Evolutionary conservation across 1,284 basidiomycete species (phyloP).

Genomic region (Meira miltonrushii): DNA sequence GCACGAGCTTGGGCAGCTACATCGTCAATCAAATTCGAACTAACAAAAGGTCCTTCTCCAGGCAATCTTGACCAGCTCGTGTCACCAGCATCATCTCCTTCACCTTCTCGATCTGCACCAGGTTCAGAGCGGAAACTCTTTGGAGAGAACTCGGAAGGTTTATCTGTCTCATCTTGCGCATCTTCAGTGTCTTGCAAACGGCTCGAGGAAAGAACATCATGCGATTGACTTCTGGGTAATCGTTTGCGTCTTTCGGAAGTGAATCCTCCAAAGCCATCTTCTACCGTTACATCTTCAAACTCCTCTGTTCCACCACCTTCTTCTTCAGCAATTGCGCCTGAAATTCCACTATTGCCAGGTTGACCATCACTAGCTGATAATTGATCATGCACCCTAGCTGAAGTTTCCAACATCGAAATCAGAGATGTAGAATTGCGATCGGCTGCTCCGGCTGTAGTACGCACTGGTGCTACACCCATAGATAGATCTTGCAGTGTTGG

Average conservation of each 20-base stretch:
- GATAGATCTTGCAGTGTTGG: slow-evolving; percentile 32
- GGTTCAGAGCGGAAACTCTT: not conserved
- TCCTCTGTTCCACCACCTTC: not conserved
- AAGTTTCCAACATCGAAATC: slow-evolving; percentile 7
- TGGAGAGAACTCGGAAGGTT: not conserved
- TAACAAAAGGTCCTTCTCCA: not conserved
- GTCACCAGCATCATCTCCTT: not conserved
- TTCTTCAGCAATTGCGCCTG: slow-evolving; percentile 8
- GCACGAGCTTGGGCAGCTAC: slow-evolving; percentile 38
- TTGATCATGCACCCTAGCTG: not conserved
- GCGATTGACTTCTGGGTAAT: not conserved
- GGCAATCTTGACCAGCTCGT: not conserved
- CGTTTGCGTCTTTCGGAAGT: not conserved
- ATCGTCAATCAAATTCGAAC: slow-evolving; percentile 25
- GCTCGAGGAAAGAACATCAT: slow-evolving; percentile 6
- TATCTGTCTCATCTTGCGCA: not conserved
- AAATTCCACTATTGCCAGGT: not conserved
- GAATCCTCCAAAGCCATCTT: slow-evolving; percentile 8
- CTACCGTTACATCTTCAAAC: not conserved
- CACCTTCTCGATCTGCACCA: not conserved
- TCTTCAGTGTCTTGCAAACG: not conserved
- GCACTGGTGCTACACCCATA: slow-evolving; percentile 7
- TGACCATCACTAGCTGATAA: not conserved
- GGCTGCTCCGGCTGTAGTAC: not conserved
- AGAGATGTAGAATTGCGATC: slow-evolving; percentile 9